Conservation (phyloP, 2,329 filamentous ascomycete genomes). For the Didymella exigua region DNA sequence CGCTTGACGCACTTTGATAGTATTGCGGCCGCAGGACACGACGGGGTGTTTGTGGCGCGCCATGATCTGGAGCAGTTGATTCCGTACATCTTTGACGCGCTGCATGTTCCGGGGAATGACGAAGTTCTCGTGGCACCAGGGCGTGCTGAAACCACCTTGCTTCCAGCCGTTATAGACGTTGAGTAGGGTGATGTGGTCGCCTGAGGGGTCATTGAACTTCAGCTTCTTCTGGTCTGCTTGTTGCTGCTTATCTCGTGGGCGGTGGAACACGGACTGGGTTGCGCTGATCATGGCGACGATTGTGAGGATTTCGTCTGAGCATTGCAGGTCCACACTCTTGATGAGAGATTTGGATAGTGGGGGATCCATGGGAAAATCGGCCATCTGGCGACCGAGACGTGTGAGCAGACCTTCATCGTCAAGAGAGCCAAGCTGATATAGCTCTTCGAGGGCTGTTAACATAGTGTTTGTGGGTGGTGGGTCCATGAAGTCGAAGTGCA, state of each 20-base stretch:
- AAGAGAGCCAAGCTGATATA: constrained; percentile 88
- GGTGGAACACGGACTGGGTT: constrained; percentile 85
- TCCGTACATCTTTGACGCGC: constrained; percentile 87
- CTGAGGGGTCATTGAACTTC: constrained; percentile 94
- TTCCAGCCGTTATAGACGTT: constrained; percentile 99
- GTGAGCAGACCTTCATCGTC: constrained; percentile 96
- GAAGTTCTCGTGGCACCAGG: constrained; percentile 98
- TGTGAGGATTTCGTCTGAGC: constrained; percentile 90
- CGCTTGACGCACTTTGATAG: constrained; percentile 83
- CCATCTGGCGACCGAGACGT: constrained; percentile 92
- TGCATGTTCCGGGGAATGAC: constrained; percentile 90
- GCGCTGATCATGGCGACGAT: constrained; percentile 76
- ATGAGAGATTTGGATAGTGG: constrained; percentile 90
- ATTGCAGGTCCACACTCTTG: constrained; percentile 81
- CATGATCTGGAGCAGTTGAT: constrained; percentile 93
- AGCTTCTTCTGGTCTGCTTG: constrained; percentile 97
- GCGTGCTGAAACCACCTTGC: constrained; percentile 75
- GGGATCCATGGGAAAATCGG: constrained; percentile 97
- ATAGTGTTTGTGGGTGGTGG: constrained; percentile 97
- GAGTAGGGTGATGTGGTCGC: constrained; percentile 90
- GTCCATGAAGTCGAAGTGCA: constrained; percentile 99
- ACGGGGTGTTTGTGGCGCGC: constrained; percentile 84
- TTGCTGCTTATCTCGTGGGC: constrained; percentile 94
- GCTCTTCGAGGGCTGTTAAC: constrained; percentile 91
- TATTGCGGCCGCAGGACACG: constrained; percentile 84